Base-by-base conservation (phyloP, 1,139 yeast genomes). In the Chernovozyma sophiae-reginae region DNA sequence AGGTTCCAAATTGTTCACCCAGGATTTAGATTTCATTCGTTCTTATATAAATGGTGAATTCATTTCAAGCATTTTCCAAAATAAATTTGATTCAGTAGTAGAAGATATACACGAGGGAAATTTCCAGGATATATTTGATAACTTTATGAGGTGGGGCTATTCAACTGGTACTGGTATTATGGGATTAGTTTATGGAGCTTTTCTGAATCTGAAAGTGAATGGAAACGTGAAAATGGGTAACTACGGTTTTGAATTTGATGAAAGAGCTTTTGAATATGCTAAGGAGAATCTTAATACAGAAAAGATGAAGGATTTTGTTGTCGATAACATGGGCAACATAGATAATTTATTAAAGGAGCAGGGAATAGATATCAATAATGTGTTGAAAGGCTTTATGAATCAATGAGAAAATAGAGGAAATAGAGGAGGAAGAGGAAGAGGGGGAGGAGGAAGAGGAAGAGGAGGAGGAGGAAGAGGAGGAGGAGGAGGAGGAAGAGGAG, bases 251-350 rank as follows among this genome's bases (percentile, higher is more conserved):
- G 17, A 30, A 34, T 45, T 25, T 42, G 39, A 16, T 25, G 32
- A 36, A 19, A 45, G 48, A 16, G 55, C 51, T 34, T 40, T 53
- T 31, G 49, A 52, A 15, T 55, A 56, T 34, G 43, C 55, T 12
- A 44, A 47, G 30, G 45, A 46, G 20, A 47, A 50, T 32, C 50
- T 53, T 35, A 38, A 44, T 15, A 31, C 39, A n/a, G 44, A 49
- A 16, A 35, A 50, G 18, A 38, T 54, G 16, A 40, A 48, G 4
- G 43, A 46, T 16, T 44, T 48, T 31, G 47, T 57, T 3, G 35
- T 45, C 13, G 52, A 47, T 11, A 51, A 52, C 10, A 38, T 30
- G 47, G 45, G 27, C 12, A 23, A 30, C 15, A 29, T 40, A 7
- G 41, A 40, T 10, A 40, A 43, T 11, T 42, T 39, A 32, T 38